Base-by-base conservation (phyloP, 768 basidiomycete genomes). In the Xerocomellus intermedius region DNA sequence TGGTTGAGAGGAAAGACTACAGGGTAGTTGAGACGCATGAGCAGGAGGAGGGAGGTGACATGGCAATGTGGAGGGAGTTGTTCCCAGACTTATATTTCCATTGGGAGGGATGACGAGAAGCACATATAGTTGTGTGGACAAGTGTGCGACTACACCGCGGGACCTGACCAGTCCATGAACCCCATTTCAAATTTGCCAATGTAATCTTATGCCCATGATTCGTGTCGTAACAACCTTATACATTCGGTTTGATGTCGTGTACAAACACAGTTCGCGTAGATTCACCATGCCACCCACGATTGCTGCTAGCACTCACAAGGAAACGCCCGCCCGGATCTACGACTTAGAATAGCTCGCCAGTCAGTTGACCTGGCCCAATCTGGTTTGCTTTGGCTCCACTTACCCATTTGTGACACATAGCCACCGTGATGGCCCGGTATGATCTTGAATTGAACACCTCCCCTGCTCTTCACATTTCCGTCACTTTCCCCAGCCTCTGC, bases 381-480 rank as follows among this genome's bases (percentile, higher is more conserved):
- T 49, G 56, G 58, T 45, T 38, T 43, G 39, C 30, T 37, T 43
- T 39, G 43, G 35, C 26, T 42, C 42, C 52, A 83, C 92, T 67
- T 74, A 98, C 96, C 73, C 83, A 98, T 90, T 65, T 93, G 87
- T 3, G 94, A 96, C 4, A 98, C 83, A 64, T 87, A 89, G 9
- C 95, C 96, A 36, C 95, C 94, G 73, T 97, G 92, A 74, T 97
- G 96, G 0, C 95, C 96, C 12, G 94, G 87, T 36, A 98, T 89
- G 56, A 98, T 94, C 75, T 93, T 94, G 79, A 96, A 98, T 51
- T 86, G 91, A 17, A 88, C 86, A 8, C 86, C 84, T 52, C 86
- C 82, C 69, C 79, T 84, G 55, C 75, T 73, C 66, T 80, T 85
- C 51, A 83, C 82, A 46, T 69, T 79, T 17, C 78, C 77, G 59